Evolutionary conservation across 179 eudicot species (phyloP).

Genomic region (Actinidia chinensis): DNA sequence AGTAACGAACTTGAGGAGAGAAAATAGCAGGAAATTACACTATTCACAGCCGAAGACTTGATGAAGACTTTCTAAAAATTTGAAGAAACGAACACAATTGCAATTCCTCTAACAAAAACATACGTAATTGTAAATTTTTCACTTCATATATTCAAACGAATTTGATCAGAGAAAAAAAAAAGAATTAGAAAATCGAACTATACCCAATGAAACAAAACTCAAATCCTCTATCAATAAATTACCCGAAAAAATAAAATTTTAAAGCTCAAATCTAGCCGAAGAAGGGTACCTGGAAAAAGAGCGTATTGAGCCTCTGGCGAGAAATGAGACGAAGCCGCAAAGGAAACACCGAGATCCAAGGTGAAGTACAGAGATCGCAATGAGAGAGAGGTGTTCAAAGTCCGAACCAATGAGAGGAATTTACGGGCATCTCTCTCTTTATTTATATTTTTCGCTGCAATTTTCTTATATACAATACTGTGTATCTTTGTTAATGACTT

Average conservation of each 20-base stretch:
- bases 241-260: background rate
- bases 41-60: slow-evolving; percentile 16
- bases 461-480: background rate
- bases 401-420: slow-evolving; percentile 24
- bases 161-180: no score
- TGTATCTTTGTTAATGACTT: background rate
- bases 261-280: slow-evolving; percentile 5
- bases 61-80: background rate
- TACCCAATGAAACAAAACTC: no score
- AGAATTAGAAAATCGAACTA: no score
- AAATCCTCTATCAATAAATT: no score
- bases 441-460: background rate
- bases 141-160: no score
- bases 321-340: background rate
- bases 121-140: no score
- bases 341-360: background rate
- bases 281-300: slow-evolving; percentile 15
- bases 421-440: slow-evolving; percentile 17
- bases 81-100: background rate
- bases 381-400: slow-evolving; percentile 10
- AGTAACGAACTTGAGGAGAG: background rate
- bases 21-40: background rate
- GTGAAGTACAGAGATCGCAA: slow-evolving; percentile 20
- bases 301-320: background rate
- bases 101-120: background rate